These are phyloP conservation scores for Irpex sp. DNA, from an alignment of 1,284 basidiomycete species.

Conservation along the genomic window DNA sequence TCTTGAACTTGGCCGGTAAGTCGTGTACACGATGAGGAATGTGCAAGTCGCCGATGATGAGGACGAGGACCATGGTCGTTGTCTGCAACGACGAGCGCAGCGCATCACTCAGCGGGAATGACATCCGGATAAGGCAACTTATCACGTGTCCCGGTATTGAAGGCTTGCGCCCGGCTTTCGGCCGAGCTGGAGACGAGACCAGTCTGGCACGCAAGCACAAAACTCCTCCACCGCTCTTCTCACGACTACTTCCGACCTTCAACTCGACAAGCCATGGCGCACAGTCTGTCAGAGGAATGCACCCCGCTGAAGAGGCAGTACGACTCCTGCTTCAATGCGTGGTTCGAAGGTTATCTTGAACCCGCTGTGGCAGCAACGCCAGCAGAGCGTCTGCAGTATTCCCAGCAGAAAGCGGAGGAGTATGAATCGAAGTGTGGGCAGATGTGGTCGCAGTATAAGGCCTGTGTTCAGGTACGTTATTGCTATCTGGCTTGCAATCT, in stretches of 20 bases:
- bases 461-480: slow-evolving; percentile 68
- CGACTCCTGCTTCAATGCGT: slow-evolving; percentile 93
- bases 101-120: not conserved
- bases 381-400: slow-evolving; percentile 44
- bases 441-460: slow-evolving; percentile 76
- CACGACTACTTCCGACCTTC: slow-evolving; percentile 1
- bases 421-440: slow-evolving; percentile 82
- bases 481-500: not conserved
- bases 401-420: slow-evolving; percentile 65
- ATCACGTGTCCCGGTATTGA: not conserved
- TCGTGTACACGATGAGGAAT: slow-evolving; percentile 90
- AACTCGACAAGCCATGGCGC: slow-evolving; percentile 46
- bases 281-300: slow-evolving; percentile 76
- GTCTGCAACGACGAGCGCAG: not conserved
- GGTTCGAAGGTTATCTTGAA: slow-evolving; percentile 94
- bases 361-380: slow-evolving; percentile 52
- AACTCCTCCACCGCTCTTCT: not conserved
- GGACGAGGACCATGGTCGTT: slow-evolving; percentile 73
- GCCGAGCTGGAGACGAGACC: not conserved
- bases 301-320: slow-evolving; percentile 88
- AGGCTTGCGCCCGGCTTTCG: not conserved
- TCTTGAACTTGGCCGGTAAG: slow-evolving; percentile 95
- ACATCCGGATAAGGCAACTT: not conserved
- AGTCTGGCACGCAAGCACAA: not conserved
- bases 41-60: slow-evolving; percentile 93